phyloP scores from a whole-genome alignment of 345 rosid genomes.

The Zanthoxylum bungeanum region DNA sequence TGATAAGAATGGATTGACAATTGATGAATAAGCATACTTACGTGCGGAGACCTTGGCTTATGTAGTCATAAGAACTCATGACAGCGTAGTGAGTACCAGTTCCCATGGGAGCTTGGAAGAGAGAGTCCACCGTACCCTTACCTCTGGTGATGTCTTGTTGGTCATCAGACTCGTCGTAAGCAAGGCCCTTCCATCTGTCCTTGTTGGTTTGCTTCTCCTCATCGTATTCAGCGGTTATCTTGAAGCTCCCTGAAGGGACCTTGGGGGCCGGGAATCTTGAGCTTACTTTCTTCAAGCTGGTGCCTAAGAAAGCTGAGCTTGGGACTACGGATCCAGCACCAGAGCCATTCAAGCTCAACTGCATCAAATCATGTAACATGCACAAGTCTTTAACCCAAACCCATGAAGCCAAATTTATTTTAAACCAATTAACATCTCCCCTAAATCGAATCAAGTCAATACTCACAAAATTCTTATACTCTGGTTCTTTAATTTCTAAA shows the following conservation, averaged over 20 bases:
- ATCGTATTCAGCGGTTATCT: conserved; percentile 43
- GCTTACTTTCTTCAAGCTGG: conserved; percentile 62
- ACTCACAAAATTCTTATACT: too few species aligned
- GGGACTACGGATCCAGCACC: conserved; percentile 58
- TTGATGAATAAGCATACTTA: conserved; percentile 29
- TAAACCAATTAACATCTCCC: too few species aligned
- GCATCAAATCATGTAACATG: too few species aligned
- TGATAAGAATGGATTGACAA: too few species aligned
- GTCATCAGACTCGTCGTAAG: conserved; percentile 68
- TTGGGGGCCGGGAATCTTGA: conserved; percentile 36
- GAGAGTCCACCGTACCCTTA: conserved; percentile 83
- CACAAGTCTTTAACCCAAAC: too few species aligned
- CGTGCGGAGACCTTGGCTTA: conserved; percentile 76
- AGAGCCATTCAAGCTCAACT: conserved; percentile 81
- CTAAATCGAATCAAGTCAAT: too few species aligned
- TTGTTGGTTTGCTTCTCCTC: conserved; percentile 59
- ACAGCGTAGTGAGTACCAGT: conserved; percentile 83
- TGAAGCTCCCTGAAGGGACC: conserved; percentile 42
- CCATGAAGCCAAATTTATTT: too few species aligned
- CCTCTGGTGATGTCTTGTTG: conserved; percentile 97
- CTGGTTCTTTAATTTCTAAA: too few species aligned
- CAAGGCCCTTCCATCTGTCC: conserved; percentile 86
- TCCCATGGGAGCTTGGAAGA: conserved; percentile 86
- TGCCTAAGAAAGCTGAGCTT: conserved; percentile 67
- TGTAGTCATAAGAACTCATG: conserved; percentile 77